Evolutionary conservation across 2,329 filamentous ascomycete genomes (phyloP).

Genomic region (Aspergillus costaricaensis): DNA sequence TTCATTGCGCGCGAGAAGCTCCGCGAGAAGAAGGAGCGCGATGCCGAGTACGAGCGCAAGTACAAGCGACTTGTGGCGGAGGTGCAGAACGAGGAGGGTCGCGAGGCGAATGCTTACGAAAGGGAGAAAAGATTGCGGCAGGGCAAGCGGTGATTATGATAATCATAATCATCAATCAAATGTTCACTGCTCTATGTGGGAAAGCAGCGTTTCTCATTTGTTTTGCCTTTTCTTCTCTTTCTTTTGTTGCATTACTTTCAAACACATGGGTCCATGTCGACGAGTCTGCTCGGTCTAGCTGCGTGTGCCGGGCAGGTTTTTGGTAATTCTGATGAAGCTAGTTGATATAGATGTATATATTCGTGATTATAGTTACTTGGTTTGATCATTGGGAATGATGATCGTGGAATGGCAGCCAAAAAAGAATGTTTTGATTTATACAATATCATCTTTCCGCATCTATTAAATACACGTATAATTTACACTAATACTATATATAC

Average conservation of each 20-base stretch:
- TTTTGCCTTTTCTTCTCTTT: not conserved
- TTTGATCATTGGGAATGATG: not conserved
- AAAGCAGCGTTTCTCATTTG: not conserved
- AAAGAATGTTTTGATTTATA: not conserved
- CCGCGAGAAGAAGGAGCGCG: conserved; percentile 87
- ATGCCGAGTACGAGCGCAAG: conserved; percentile 94
- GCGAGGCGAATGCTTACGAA: conserved; percentile 85
- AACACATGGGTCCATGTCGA: not conserved
- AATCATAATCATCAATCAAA: too few species aligned
- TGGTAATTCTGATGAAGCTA: not conserved
- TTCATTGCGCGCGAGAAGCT: conserved; percentile 92
- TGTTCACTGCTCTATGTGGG: too few species aligned
- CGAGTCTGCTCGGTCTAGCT: not conserved
- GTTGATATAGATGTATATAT: conserved; percentile 2
- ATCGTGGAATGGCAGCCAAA: not conserved
- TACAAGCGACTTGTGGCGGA: conserved; percentile 88
- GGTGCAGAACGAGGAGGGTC: conserved; percentile 92
- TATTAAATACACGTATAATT: not conserved
- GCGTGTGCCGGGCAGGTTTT: conserved; percentile 10
- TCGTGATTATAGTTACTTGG: not conserved
- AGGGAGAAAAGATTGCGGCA: conserved; percentile 77
- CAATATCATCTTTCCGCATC: not conserved
- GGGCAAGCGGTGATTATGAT: conserved; percentile 52
- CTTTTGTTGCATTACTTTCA: not conserved
- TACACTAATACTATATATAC: not conserved